Evolutionary conservation across 176 grass and related monocot genomes (phyloP).

Genomic region (Oryza glumipatula): DNA sequence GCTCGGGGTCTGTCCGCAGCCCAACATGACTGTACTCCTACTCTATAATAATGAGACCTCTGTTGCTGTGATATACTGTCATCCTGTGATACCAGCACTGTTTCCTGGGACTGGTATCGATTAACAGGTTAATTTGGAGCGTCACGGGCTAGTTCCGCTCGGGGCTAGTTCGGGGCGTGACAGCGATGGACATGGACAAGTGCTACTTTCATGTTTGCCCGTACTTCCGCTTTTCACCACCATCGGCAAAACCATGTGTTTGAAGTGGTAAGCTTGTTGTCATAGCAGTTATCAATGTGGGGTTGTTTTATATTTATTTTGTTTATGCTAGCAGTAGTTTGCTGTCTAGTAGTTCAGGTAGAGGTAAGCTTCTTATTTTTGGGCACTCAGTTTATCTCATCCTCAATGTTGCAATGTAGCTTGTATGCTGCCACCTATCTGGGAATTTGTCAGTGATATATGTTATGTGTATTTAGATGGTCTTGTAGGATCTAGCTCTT

Average conservation of each 20-base stretch:
- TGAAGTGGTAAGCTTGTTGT: constrained; percentile 26
- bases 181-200: not conserved
- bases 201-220: not conserved
- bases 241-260: constrained; percentile 23
- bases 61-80: too few relatives aligned
- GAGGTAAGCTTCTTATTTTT: not conserved
- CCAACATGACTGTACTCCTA: too few relatives aligned
- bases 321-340: not conserved
- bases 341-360: not conserved
- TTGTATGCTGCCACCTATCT: not conserved
- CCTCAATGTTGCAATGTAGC: not conserved
- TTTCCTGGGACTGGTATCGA: too few relatives aligned
- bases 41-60: too few relatives aligned
- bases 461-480: not conserved
- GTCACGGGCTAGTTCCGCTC: too few relatives aligned
- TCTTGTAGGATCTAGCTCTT: not conserved
- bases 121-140: too few relatives aligned
- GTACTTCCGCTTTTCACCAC: constrained; percentile 25
- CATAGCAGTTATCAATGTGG: not conserved
- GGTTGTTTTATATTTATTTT: not conserved
- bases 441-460: not conserved
- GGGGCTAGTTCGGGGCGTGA: too few relatives aligned
- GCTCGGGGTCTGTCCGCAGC: too few relatives aligned
- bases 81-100: too few relatives aligned
- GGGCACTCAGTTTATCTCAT: not conserved